Base-by-base conservation (phyloP, 1,284 basidiomycete genomes). In the Erythrobasidium hasegawianum region DNA sequence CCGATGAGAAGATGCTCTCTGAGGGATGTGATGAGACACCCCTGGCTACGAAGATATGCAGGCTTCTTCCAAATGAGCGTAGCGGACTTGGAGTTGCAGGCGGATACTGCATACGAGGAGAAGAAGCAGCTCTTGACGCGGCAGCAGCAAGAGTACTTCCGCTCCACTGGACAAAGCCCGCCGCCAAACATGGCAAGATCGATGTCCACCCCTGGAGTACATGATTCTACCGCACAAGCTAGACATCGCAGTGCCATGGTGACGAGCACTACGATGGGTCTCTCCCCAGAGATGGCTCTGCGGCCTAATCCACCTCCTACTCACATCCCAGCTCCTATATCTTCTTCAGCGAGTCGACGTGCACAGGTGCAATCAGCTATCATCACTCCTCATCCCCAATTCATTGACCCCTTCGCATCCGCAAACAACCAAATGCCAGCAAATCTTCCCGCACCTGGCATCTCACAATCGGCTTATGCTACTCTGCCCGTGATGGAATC, bases 41-140 rank as follows among this genome's bases (percentile, higher is more conserved):
- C 83, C 2, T 96, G 92, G 92, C 81, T 95, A n/a, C 79, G 79
- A 0, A 81, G 83, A 1, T 88, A 88, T 70, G 80, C 81, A 0
- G 78, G 82, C 50, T 76, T 83, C 13, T 95, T 96, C 78, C 81
- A 83, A 26, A 85, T 83, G 70, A 81, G 80, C 11, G 86, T 94
- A 20, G 85, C 86, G 0, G 88, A 94, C 59, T 81, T 93, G 40
- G 92, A 96, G 78, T 79, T 79, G 8, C 80, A 85, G 43, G 90
- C 91, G 13, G 85, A 90, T 4, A 60, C 52, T 41, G 40, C 39
- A 8, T 57, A 68, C 16, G 65, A 67, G 43, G 57, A 57, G 54
- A 67, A 69, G 65, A 40, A 53, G 29, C 40, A 43, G 27, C 66
- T 69, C 20, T 54, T 69, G 1, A 41, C 59, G 29, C 57, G 68